These are phyloP conservation scores for Fusarium brevicatenulatum DNA, from an alignment of 2,329 filamentous ascomycete species.

Conservation along the genomic window DNA sequence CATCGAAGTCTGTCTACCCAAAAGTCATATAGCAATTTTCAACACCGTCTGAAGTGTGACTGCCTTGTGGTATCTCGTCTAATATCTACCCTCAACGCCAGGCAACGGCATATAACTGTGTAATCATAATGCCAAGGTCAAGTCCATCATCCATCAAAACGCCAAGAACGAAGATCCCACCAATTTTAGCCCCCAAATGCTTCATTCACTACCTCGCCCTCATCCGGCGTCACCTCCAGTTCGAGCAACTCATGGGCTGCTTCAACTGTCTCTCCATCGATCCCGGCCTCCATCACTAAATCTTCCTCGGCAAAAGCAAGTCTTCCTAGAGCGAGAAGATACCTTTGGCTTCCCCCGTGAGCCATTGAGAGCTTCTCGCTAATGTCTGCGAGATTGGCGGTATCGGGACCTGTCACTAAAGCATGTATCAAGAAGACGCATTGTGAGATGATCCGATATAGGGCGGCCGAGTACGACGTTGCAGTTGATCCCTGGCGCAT, in stretches of 20 bases:
- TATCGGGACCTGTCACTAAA: constrained; percentile 60
- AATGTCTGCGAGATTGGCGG: constrained; percentile 65
- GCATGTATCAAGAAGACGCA: constrained; percentile 62
- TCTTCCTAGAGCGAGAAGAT: constrained; percentile 81
- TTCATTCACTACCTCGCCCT: constrained; percentile 58
- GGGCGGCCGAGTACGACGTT: constrained; percentile 36
- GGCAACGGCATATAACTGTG: neutral
- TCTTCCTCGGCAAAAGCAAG: constrained; percentile 87
- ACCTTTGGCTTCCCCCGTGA: constrained; percentile 81
- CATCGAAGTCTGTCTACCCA: neutral
- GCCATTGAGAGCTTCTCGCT: constrained; percentile 76
- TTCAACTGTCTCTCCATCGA: constrained; percentile 81
- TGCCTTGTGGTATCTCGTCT: constrained; percentile 26
- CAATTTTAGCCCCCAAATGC: constrained; percentile 52
- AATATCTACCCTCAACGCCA: constrained; percentile 19
- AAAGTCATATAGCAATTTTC: neutral
- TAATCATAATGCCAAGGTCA: neutral
- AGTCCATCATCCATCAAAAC: constrained; percentile 20
- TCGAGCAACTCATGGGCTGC: constrained; percentile 86
- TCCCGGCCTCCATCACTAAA: constrained; percentile 77
- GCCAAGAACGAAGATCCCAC: constrained; percentile 6
- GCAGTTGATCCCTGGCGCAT: constrained; percentile 17
- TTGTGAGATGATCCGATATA: constrained; percentile 61
- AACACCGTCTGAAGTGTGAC: neutral
- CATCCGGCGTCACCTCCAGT: constrained; percentile 80